phyloP scores from a whole-genome alignment of 148 eudicot species.

The Spergularia marina region DNA sequence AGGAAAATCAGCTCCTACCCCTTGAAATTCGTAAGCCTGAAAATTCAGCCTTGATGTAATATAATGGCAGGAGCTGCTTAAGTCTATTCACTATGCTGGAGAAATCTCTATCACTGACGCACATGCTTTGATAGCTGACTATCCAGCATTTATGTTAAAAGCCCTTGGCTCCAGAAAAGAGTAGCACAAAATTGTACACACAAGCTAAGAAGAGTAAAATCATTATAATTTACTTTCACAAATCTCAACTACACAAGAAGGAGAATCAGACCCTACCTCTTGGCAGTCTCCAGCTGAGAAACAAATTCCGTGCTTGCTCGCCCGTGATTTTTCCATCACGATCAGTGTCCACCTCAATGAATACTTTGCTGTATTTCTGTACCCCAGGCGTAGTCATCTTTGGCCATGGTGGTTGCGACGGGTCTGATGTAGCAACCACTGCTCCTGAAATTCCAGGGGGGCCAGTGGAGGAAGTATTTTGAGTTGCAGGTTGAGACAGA shows the following conservation, averaged over 20 bases:
- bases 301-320: slow-evolving; percentile 80
- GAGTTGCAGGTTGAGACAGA: slow-evolving; percentile 52
- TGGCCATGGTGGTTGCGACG: slow-evolving; percentile 76
- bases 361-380: slow-evolving; percentile 87
- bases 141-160: not conserved
- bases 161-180: not conserved
- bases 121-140: not conserved
- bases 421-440: slow-evolving; percentile 45
- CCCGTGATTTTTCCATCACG: slow-evolving; percentile 96
- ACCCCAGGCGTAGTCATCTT: slow-evolving; percentile 86
- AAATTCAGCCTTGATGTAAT: not conserved
- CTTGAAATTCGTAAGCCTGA: not conserved
- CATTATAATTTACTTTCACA: not conserved
- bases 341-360: slow-evolving; percentile 85
- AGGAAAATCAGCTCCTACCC: too few species aligned
- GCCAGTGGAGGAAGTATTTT: slow-evolving; percentile 36
- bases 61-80: not conserved
- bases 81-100: not conserved
- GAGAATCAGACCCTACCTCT: slow-evolving; percentile 53
- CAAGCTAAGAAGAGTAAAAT: not conserved
- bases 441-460: slow-evolving; percentile 47
- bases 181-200: not conserved
- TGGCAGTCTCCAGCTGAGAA: slow-evolving; percentile 96
- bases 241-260: not conserved
- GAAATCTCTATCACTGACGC: not conserved